phyloP scores from a whole-genome alignment of 129 eudicot genomes.

The Deinandra increscens region DNA sequence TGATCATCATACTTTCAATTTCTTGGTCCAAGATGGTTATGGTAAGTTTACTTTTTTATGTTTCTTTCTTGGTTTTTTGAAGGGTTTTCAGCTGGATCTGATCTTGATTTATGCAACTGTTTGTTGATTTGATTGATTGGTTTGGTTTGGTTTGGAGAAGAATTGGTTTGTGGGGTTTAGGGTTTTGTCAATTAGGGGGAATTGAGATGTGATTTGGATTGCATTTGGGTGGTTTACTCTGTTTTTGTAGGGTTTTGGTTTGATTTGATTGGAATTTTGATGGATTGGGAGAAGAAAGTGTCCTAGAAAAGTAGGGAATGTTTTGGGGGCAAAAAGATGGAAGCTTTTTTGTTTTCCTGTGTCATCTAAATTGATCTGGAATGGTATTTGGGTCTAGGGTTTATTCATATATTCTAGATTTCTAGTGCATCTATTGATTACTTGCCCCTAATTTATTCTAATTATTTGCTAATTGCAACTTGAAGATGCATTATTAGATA shows the following conservation, averaged over 20 bases:
- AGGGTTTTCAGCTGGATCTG: conserved; percentile 34
- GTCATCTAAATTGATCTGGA: not conserved
- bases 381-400: conserved; percentile 10
- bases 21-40: conserved; percentile 82
- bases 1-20: conserved; percentile 81
- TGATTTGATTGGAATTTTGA: conserved; percentile 24
- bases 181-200: conserved; percentile 6
- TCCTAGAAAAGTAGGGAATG: conserved; percentile 23
- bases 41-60: conserved; percentile 48
- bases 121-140: conserved; percentile 7
- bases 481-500: not conserved
- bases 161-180: conserved; percentile 20
- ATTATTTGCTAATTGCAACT: not conserved
- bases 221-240: not conserved
- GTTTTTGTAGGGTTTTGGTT: conserved; percentile 20
- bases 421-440: conserved; percentile 1
- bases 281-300: conserved; percentile 8
- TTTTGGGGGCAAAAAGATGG: conserved; percentile 15
- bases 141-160: conserved; percentile 15
- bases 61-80: not conserved
- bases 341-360: conserved; percentile 3
- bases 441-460: not conserved
- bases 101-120: conserved; percentile 10
- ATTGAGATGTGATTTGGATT: not conserved
- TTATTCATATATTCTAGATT: conserved; percentile 7